These are phyloP conservation scores for Microdochium nivale DNA, from an alignment of 2,329 filamentous ascomycete genomes.

Conservation along the genomic window DNA sequence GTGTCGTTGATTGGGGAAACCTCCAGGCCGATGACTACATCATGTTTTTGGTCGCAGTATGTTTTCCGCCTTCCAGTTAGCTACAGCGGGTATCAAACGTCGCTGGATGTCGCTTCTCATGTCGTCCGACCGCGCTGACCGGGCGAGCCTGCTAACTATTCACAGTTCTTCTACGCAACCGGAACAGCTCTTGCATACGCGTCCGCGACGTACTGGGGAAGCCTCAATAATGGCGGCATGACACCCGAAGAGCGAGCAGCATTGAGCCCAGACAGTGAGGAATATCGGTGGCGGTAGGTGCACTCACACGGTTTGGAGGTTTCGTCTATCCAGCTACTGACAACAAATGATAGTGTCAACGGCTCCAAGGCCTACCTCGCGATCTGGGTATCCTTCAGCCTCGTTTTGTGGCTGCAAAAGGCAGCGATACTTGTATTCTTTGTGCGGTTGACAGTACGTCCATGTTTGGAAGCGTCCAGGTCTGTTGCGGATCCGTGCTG, in stretches of 20 bases:
- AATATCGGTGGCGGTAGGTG: constrained; percentile 30
- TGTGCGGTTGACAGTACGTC: constrained; percentile 35
- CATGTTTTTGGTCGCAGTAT: constrained; percentile 44
- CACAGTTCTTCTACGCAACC: constrained; percentile 27
- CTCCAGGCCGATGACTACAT: constrained; percentile 52
- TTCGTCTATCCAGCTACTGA: not conserved
- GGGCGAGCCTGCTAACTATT: constrained; percentile 11
- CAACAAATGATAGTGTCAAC: constrained; percentile 25
- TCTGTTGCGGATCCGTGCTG: constrained; percentile 15
- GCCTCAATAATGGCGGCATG: constrained; percentile 50
- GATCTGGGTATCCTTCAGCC: constrained; percentile 46
- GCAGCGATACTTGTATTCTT: constrained; percentile 48
- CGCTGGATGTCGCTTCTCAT: not conserved
- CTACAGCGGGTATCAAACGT: not conserved
- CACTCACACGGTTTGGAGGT: not conserved
- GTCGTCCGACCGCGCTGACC: not conserved
- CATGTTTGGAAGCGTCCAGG: constrained; percentile 15
- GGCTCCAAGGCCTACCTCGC: constrained; percentile 49
- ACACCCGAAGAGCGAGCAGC: constrained; percentile 36
- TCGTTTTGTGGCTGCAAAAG: constrained; percentile 47
- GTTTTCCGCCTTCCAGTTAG: constrained; percentile 8
- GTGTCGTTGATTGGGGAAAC: constrained; percentile 35
- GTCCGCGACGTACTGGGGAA: constrained; percentile 36
- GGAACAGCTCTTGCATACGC: constrained; percentile 43
- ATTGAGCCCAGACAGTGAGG: constrained; percentile 31